Conservation (phyloP, 257 asterid genomes). For the Handroanthus guayacan region DNA sequence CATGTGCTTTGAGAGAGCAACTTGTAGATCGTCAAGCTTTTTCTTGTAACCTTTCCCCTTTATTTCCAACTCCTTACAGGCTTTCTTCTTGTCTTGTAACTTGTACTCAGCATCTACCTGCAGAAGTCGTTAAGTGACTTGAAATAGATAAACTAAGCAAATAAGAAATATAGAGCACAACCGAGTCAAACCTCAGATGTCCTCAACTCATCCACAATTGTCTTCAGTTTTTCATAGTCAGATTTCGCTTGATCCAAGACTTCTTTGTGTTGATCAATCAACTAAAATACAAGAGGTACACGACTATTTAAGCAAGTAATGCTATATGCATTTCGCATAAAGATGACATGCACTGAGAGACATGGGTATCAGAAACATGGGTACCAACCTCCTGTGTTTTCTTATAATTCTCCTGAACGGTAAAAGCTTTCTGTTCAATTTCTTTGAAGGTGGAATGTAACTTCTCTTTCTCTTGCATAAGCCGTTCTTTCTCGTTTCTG, state of each 20-base stretch:
- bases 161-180: conserved; percentile 9
- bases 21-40: conserved; percentile 76
- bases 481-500: conserved; percentile 71
- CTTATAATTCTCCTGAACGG: conserved; percentile 80
- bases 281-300: conserved; percentile 46
- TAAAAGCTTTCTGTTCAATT: conserved; percentile 81
- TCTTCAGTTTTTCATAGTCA: conserved; percentile 82
- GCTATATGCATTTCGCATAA: neutral
- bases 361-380: conserved; percentile 14
- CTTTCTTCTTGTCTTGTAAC: conserved; percentile 87
- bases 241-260: conserved; percentile 70
- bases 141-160: conserved; percentile 13
- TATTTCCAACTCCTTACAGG: conserved; percentile 67
- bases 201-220: conserved; percentile 81
- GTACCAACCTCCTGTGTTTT: conserved; percentile 76
- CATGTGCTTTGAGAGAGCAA: conserved; percentile 76
- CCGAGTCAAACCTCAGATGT: conserved; percentile 74
- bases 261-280: conserved; percentile 76
- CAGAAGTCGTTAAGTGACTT: conserved; percentile 30
- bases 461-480: conserved; percentile 64
- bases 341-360: conserved; percentile 8
- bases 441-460: conserved; percentile 70
- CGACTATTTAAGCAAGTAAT: conserved; percentile 2
- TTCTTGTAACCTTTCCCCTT: conserved; percentile 85
- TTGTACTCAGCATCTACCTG: conserved; percentile 98